Evolutionary conservation across 371 early-diverging fungal genomes (phyloP).

Genomic region (Entomophthora muscae): DNA sequence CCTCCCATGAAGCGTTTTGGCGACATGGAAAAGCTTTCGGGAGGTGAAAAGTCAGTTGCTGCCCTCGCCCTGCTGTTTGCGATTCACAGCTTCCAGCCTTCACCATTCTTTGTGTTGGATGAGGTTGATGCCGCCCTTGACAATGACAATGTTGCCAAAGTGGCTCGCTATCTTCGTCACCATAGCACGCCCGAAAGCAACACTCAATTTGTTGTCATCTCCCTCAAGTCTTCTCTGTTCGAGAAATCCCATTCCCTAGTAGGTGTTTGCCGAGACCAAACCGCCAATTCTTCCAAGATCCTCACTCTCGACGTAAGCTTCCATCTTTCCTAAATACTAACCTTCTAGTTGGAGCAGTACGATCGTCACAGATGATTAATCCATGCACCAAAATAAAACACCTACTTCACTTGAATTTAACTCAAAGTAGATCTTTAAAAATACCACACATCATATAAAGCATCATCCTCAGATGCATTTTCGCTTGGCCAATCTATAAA

Average conservation of each 20-base stretch:
- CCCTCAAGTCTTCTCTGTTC: conserved; percentile 89
- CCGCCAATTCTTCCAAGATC: conserved; percentile 57
- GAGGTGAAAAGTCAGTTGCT: conserved; percentile 99
- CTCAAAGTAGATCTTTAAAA: too few relatives aligned
- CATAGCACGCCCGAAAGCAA: conserved; percentile 27
- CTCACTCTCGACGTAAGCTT: conserved; percentile 54
- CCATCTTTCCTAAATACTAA: neutral
- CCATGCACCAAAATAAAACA: too few relatives aligned
- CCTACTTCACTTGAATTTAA: too few relatives aligned
- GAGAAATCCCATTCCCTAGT: conserved; percentile 90
- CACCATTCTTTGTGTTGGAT: conserved; percentile 99
- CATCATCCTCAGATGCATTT: too few relatives aligned
- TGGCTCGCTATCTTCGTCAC: conserved; percentile 74
- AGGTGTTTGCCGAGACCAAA: conserved; percentile 92
- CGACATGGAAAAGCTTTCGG: conserved; percentile 97
- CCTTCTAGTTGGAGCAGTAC: conserved; percentile 2
- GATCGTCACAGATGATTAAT: conserved; percentile 26
- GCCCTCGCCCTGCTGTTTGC: conserved; percentile 95
- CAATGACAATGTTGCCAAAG: conserved; percentile 85
- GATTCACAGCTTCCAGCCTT: conserved; percentile 67
- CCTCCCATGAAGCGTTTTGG: conserved; percentile 98
- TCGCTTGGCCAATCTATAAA: too few relatives aligned
- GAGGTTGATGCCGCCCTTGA: conserved; percentile 99
- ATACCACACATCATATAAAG: too few relatives aligned
- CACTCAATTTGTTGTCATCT: conserved; percentile 97